These are phyloP conservation scores for Parachlorella kessleri DNA, from an alignment of 139 green algal genomes.

Conservation along the genomic window DNA sequence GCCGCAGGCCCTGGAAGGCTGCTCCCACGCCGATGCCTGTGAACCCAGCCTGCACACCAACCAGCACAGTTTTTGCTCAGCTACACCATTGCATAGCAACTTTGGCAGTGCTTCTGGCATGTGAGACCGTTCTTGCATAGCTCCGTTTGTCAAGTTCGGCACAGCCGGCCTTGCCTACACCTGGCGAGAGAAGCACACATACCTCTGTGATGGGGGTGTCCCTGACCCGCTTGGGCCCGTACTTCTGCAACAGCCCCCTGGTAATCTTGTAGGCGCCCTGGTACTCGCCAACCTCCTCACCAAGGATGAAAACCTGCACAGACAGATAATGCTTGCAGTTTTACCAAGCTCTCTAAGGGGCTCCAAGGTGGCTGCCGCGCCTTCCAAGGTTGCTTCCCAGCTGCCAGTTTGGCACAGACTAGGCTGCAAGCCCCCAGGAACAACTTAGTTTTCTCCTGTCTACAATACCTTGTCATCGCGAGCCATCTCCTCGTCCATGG, in stretches of 20 bases:
- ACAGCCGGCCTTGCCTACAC: too few species aligned
- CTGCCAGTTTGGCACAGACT: too few species aligned
- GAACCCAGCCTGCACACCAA: constrained; percentile 95
- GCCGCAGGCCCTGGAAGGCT: constrained; percentile 89
- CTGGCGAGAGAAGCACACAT: neutral
- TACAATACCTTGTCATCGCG: constrained; percentile 80
- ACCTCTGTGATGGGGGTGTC: constrained; percentile 99
- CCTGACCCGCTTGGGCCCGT: constrained; percentile 89
- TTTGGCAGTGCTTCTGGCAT: too few species aligned
- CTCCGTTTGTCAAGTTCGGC: neutral
- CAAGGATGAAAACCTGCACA: constrained; percentile 90
- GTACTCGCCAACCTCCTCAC: constrained; percentile 98
- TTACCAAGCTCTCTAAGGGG: too few species aligned
- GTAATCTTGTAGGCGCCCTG: constrained; percentile 99
- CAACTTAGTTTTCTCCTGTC: too few species aligned
- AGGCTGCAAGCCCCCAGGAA: too few species aligned
- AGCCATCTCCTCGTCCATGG: constrained; percentile 97
- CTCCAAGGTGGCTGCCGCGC: too few species aligned
- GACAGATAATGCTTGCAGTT: too few species aligned
- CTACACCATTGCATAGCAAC: neutral
- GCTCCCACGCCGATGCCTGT: constrained; percentile 94
- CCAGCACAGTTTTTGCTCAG: too few species aligned
- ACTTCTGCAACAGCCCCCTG: constrained; percentile 92
- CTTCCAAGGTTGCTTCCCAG: too few species aligned
- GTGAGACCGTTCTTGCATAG: too few species aligned